Percentiles rank a stretch among this genome's conserved stretches.
phyloP scores from a whole-genome alignment of 2,329 filamentous ascomycete species.

The Thielaviopsis musarum region DNA sequence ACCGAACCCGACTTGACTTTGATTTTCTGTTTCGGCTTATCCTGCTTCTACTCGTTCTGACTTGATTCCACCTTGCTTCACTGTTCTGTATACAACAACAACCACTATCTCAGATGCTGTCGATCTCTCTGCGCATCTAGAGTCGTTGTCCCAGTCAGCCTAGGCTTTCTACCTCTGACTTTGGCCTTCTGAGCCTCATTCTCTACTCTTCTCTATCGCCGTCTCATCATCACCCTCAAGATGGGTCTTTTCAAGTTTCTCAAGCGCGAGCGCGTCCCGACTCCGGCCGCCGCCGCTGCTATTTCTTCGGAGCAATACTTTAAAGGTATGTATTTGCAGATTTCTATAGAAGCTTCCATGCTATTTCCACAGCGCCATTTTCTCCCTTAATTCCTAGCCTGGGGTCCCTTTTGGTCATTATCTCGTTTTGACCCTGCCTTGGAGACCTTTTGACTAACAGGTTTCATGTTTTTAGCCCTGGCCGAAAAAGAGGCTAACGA shows the following conservation, averaged over 20 bases:
- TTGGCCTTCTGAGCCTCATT: background rate
- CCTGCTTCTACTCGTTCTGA: background rate
- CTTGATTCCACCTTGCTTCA: background rate
- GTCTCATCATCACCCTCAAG: background rate
- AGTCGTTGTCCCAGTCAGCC: background rate
- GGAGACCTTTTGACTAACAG: background rate
- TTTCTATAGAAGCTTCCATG: background rate
- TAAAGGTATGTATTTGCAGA: conserved; percentile 7
- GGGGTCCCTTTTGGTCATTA: background rate
- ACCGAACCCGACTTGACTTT: background rate
- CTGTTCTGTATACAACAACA: no score
- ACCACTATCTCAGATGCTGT: background rate
- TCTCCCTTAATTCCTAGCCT: background rate
- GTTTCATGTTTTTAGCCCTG: conserved; percentile 1
- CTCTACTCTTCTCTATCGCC: background rate
- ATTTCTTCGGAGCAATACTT: conserved; percentile 12
- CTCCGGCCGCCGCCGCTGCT: conserved; percentile 8
- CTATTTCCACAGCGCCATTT: background rate
- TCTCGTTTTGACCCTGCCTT: background rate
- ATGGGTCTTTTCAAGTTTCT: conserved; percentile 11
- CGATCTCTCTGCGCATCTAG: background rate
- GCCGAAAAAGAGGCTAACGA: conserved; percentile 6
- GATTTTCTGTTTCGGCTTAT: background rate
- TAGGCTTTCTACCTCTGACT: background rate
- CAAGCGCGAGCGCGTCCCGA: conserved; percentile 9